phyloP scores from a whole-genome alignment of 805 yeast species.

The Starmera quercuum region DNA sequence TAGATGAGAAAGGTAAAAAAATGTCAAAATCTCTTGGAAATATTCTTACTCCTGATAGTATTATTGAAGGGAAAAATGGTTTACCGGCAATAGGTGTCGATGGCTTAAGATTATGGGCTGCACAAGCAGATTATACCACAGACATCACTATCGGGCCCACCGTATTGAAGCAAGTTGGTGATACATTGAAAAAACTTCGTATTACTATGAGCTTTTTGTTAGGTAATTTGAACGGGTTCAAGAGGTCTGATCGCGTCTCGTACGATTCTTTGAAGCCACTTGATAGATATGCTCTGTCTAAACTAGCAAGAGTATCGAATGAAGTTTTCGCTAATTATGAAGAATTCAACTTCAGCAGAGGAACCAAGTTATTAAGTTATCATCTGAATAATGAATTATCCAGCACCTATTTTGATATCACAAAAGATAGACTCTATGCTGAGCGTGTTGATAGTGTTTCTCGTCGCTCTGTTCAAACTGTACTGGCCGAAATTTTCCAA shows the following conservation, averaged over 20 bases:
- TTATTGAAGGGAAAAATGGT: slow-evolving; percentile 52
- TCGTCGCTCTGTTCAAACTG: slow-evolving; percentile 59
- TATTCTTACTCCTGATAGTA: slow-evolving; percentile 58
- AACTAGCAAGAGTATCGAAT: slow-evolving; percentile 39
- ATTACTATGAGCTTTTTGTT: slow-evolving; percentile 73
- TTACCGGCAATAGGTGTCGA: slow-evolving; percentile 76
- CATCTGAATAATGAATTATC: slow-evolving; percentile 74
- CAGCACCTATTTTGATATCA: slow-evolving; percentile 76
- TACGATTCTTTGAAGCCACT: slow-evolving; percentile 33
- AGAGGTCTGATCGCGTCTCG: slow-evolving; percentile 24
- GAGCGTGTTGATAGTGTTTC: slow-evolving; percentile 39
- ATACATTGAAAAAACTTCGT: slow-evolving; percentile 73
- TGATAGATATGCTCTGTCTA: slow-evolving; percentile 59
- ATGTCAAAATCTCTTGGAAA: slow-evolving; percentile 95
- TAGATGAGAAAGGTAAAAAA: slow-evolving; percentile 79
- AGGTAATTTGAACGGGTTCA: slow-evolving; percentile 59
- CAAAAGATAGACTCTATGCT: slow-evolving; percentile 81
- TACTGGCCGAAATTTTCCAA: slow-evolving; percentile 48
- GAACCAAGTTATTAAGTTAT: slow-evolving; percentile 57
- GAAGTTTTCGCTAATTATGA: slow-evolving; percentile 39
- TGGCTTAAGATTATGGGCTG: slow-evolving; percentile 86
- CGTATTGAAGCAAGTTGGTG: slow-evolving; percentile 68
- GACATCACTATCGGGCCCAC: slow-evolving; percentile 74
- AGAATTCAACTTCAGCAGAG: slow-evolving; percentile 58
- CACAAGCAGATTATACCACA: slow-evolving; percentile 76